phyloP scores from a whole-genome alignment of 1,139 yeast species.

The Suhomyces maxii region DNA sequence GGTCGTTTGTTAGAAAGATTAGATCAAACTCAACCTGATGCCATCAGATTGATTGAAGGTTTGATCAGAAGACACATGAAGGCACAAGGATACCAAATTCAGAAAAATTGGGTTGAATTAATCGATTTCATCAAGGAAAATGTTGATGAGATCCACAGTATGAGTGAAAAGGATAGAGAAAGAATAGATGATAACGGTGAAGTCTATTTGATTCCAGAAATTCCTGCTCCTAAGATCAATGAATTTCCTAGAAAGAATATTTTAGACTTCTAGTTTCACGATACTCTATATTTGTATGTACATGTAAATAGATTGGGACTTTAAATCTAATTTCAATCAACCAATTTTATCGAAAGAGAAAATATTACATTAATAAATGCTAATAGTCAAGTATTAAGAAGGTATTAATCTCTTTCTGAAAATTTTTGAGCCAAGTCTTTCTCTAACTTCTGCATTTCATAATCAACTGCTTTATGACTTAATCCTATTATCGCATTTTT shows the following conservation, averaged over 20 bases:
- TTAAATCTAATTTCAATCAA: too few relatives aligned
- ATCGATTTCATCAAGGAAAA: constrained; percentile 55
- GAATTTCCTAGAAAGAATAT: constrained; percentile 59
- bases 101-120: constrained; percentile 63
- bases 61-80: constrained; percentile 69
- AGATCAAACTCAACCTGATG: constrained; percentile 73
- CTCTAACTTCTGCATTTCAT: constrained; percentile 15
- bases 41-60: constrained; percentile 69
- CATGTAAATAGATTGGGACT: too few relatives aligned
- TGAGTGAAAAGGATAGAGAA: constrained; percentile 83
- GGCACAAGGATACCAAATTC: constrained; percentile 83
- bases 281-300: too few relatives aligned
- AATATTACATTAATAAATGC: not conserved
- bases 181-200: constrained; percentile 88
- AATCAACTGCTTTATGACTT: constrained; percentile 20
- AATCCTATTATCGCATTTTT: constrained; percentile 40
- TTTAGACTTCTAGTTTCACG: constrained; percentile 44
- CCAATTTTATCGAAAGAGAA: too few relatives aligned
- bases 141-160: constrained; percentile 70
- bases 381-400: too few relatives aligned
- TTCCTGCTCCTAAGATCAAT: constrained; percentile 61
- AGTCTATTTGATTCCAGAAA: constrained; percentile 70
- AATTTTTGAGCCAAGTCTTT: constrained; percentile 2
- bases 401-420: not conserved
- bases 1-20: constrained; percentile 86